Evolutionary conservation across 2,329 filamentous ascomycete species (phyloP).

Genomic region (Nothophoma quercina): DNA sequence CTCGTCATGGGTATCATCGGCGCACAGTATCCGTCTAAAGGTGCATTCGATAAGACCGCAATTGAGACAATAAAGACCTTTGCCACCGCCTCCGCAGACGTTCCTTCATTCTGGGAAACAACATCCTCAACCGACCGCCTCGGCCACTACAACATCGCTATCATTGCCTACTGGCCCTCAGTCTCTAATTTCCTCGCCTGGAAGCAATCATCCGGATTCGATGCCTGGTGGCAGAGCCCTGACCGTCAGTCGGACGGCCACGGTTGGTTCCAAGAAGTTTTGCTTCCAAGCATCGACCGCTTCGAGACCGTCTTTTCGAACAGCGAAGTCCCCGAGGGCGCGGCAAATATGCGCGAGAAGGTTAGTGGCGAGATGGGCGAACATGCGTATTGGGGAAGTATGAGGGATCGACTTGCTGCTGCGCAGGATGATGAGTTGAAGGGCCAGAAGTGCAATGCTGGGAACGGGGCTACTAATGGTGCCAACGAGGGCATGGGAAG

Average conservation of each 20-base stretch:
- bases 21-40: conserved; percentile 31
- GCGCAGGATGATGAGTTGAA: conserved; percentile 49
- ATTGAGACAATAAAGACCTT: conserved; percentile 27
- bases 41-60: not conserved
- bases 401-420: conserved; percentile 54
- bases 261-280: conserved; percentile 56
- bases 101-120: no score
- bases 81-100: conserved; percentile 19
- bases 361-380: conserved; percentile 51
- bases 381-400: conserved; percentile 58
- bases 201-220: conserved; percentile 47
- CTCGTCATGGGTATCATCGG: conserved; percentile 49
- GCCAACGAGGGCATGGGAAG: not conserved
- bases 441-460: conserved; percentile 33
- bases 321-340: conserved; percentile 50
- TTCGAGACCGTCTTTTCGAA: conserved; percentile 56
- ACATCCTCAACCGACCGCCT: conserved; percentile 20
- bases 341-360: conserved; percentile 50
- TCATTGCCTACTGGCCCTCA: conserved; percentile 52
- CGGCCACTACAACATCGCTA: conserved; percentile 46
- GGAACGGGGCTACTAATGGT: not conserved
- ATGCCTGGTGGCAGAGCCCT: conserved; percentile 49
- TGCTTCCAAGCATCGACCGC: conserved; percentile 53
- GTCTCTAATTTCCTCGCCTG: conserved; percentile 40
- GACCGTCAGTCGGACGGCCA: conserved; percentile 30